Conservation (phyloP, 495 filamentous ascomycete species). For the Xylaria cubensis region DNA sequence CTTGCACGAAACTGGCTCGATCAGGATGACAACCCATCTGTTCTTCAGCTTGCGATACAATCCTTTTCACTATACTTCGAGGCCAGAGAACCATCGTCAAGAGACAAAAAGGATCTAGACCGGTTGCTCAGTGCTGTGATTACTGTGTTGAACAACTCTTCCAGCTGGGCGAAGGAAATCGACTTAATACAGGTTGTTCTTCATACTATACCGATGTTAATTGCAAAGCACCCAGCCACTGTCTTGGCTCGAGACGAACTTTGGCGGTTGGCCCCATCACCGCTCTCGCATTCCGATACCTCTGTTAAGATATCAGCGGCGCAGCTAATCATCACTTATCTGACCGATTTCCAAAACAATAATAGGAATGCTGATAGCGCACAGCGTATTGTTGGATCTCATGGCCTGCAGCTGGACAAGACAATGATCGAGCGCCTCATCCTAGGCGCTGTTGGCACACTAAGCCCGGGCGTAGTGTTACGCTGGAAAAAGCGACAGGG, state of each 20-base stretch:
- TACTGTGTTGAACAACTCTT: constrained; percentile 52
- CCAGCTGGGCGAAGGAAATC: constrained; percentile 61
- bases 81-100: constrained; percentile 57
- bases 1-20: constrained; percentile 79
- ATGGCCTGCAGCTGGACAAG: constrained; percentile 69
- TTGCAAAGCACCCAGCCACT: constrained; percentile 66
- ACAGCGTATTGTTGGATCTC: constrained; percentile 71
- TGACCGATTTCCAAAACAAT: constrained; percentile 76
- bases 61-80: constrained; percentile 85
- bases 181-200: constrained; percentile 81
- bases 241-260: constrained; percentile 64
- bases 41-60: constrained; percentile 76
- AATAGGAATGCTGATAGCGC: constrained; percentile 58
- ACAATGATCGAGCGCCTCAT: constrained; percentile 71
- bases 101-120: constrained; percentile 66
- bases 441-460: constrained; percentile 65
- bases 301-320: constrained; percentile 80
- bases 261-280: constrained; percentile 70
- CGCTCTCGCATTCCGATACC: constrained; percentile 73
- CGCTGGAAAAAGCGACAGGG: constrained; percentile 44
- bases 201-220: constrained; percentile 70
- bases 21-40: constrained; percentile 69
- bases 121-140: constrained; percentile 52
- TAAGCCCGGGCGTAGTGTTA: constrained; percentile 66
- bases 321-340: constrained; percentile 75